Conservation (phyloP, 2,329 filamentous ascomycete genomes). For the Clarireedia paspali region DNA sequence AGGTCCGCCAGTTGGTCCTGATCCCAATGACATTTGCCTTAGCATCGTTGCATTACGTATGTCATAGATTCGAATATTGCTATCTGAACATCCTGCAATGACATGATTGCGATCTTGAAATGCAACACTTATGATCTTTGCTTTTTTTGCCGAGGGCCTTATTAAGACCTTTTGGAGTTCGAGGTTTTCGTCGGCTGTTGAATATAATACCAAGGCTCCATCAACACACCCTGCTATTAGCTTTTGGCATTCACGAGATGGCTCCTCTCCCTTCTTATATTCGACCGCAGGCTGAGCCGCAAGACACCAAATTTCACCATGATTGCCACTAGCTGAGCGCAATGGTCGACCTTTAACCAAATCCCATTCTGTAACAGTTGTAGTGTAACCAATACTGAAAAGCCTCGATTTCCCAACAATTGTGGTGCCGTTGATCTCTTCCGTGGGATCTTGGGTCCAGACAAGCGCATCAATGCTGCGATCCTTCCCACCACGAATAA, state of each 20-base stretch:
- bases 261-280: slow-evolving; percentile 27
- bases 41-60: slow-evolving; percentile 68
- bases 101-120: slow-evolving; percentile 80
- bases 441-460: slow-evolving; percentile 83
- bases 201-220: slow-evolving; percentile 79
- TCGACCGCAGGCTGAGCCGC: slow-evolving; percentile 62
- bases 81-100: slow-evolving; percentile 91
- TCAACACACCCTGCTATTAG: slow-evolving; percentile 87
- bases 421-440: slow-evolving; percentile 52
- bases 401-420: slow-evolving; percentile 69
- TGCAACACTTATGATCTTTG: slow-evolving; percentile 81
- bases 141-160: slow-evolving; percentile 72
- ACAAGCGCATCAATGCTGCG: slow-evolving; percentile 83
- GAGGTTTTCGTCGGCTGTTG: slow-evolving; percentile 76
- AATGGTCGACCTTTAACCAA: slow-evolving; percentile 69
- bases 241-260: slow-evolving; percentile 40
- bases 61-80: slow-evolving; percentile 87
- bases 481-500: slow-evolving; percentile 75
- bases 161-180: slow-evolving; percentile 70
- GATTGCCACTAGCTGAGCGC: slow-evolving; percentile 81
- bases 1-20: slow-evolving; percentile 65
- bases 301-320: slow-evolving; percentile 96
- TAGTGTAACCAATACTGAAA: slow-evolving; percentile 94
- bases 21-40: slow-evolving; percentile 78
- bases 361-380: slow-evolving; percentile 92